Conservation (phyloP, 768 basidiomycete genomes). For the Lactarius tabidus region DNA sequence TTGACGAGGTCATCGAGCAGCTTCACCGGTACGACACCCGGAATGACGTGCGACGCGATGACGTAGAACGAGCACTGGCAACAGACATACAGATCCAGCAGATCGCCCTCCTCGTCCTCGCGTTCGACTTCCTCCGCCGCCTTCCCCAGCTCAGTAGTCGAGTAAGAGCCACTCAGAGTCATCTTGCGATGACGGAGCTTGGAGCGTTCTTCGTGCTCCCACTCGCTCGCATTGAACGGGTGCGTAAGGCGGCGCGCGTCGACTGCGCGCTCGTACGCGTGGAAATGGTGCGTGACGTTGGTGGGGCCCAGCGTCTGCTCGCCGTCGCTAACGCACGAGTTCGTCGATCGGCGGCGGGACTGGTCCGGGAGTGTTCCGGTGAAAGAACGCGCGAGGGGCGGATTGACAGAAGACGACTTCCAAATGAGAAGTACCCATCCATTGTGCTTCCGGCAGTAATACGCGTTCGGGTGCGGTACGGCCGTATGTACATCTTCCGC, state of each 20-base stretch:
- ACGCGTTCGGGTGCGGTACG: slow-evolving; percentile 77
- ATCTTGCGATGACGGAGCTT: slow-evolving; percentile 56
- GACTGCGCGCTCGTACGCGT: slow-evolving; percentile 65
- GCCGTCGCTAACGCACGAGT: slow-evolving; percentile 51
- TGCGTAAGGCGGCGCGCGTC: slow-evolving; percentile 65
- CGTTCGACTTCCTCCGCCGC: slow-evolving; percentile 30
- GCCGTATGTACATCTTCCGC: slow-evolving; percentile 62
- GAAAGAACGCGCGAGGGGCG: slow-evolving; percentile 58
- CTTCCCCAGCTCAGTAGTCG: slow-evolving; percentile 17
- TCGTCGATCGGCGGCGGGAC: slow-evolving; percentile 42
- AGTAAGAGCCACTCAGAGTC: slow-evolving; percentile 29
- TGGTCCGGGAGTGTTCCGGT: slow-evolving; percentile 51
- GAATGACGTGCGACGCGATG: slow-evolving; percentile 63
- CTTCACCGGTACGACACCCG: slow-evolving; percentile 65
- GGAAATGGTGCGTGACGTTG: slow-evolving; percentile 80
- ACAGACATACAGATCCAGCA: slow-evolving; percentile 77
- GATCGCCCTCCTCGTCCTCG: slow-evolving; percentile 44
- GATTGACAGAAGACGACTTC: slow-evolving; percentile 58
- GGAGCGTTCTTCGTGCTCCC: slow-evolving; percentile 48
- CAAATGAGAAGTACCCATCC: slow-evolving; percentile 76
- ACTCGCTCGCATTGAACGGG: slow-evolving; percentile 52
- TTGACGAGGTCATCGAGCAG: slow-evolving; percentile 58
- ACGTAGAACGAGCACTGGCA: slow-evolving; percentile 80
- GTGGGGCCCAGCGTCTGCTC: slow-evolving; percentile 42
- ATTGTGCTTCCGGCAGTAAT: slow-evolving; percentile 78